Evolutionary conservation across 2,329 filamentous ascomycete species (phyloP), one percentile per base, ranked within the genome.

Genomic region (Cryphonectria carpinicola): DNA sequence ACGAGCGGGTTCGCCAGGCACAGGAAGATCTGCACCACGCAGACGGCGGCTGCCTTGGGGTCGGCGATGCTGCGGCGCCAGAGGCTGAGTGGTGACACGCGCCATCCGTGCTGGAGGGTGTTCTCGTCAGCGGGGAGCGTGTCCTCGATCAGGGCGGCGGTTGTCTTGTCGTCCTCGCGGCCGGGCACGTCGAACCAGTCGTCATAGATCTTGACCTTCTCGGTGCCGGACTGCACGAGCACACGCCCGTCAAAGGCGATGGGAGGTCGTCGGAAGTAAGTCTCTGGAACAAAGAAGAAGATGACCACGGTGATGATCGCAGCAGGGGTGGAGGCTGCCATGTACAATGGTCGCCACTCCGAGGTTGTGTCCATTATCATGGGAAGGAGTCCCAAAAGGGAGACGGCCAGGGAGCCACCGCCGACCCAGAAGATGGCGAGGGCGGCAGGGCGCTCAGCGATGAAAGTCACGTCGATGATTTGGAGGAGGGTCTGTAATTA

Each of bases 171-270:
- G 14, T 70, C 73, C 25, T 56, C 52, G 4, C 25, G 25, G 2
- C 72, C 69, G 8, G 75, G 74, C 2, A 79, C 74, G 2, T 73
- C 70, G 2, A 79, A 77, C 71, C 75, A 76, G 35, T 81, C 77
- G 43, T 79, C 73, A 73, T 80, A 82, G 37, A 82, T 76, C 7
- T 76, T 78, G 17, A 82, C 75, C 68, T 79, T 82, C 71, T 82
- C 81, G 0, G 79, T 79, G 3, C 77, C 78, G 19, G 75, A 78
- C 70, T 83, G 81, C 1, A 80, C 66, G 4, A 83, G 69, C 5
- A 82, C 80, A 32, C 79, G 79, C 2, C 81, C 82, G 70, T 83
- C 78, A 56, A 82, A 82, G 7, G 82, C 81, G 11, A 83, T 77
- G 0, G 79, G 79, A 0, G 81, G 81, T 1, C 82, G 78, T 66